Evolutionary conservation across 306 rosid genomes (phyloP).

Genomic region (Vigna trinervia): DNA sequence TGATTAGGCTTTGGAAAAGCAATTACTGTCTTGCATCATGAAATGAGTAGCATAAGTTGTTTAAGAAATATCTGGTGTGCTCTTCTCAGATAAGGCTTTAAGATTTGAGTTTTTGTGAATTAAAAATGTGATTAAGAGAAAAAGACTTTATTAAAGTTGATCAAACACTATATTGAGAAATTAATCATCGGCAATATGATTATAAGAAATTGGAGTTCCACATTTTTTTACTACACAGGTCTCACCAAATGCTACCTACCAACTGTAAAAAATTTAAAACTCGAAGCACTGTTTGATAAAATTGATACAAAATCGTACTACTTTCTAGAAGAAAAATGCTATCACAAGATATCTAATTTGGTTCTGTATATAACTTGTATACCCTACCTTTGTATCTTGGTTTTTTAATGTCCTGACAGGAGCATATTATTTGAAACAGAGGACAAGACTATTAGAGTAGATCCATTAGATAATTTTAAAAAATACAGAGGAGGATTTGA

Average conservation of each 20-base stretch:
- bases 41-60: background rate
- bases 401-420: background rate
- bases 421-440: conserved; percentile 40
- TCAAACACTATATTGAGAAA: no score
- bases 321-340: no score
- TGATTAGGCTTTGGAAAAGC: background rate
- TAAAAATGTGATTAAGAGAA: no score
- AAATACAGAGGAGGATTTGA: conserved; percentile 75
- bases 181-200: no score
- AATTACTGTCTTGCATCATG: background rate
- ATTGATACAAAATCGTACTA: no score
- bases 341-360: background rate
- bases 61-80: no score
- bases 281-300: no score
- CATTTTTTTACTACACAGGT: background rate
- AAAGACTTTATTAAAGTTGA: no score
- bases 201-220: no score
- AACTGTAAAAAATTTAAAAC: no score
- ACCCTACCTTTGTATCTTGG: background rate
- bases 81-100: no score
- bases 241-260: background rate
- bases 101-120: background rate
- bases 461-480: conserved; percentile 63
- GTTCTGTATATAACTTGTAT: background rate
- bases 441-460: conserved; percentile 64